Conservation (phyloP, 805 yeast species). For the Dipodascopsis tothii region DNA sequence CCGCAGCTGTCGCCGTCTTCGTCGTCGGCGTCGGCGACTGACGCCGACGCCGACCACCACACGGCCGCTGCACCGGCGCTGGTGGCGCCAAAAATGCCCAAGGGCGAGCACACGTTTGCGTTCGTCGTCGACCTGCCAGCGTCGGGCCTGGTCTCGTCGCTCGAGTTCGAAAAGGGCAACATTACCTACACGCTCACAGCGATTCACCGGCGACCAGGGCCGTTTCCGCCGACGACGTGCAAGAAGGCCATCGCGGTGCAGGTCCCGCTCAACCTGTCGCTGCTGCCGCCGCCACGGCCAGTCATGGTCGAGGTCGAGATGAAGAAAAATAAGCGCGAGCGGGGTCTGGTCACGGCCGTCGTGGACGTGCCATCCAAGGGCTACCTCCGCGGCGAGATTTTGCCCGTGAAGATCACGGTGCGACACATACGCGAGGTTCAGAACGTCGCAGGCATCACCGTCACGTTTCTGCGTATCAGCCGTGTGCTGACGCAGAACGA, state of each 20-base stretch:
- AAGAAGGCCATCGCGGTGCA: constrained; percentile 54
- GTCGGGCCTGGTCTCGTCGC: constrained; percentile 61
- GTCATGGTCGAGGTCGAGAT: constrained; percentile 57
- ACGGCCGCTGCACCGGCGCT: background rate
- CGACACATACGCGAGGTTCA: constrained; percentile 65
- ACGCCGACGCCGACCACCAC: too few species aligned
- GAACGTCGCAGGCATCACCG: constrained; percentile 64
- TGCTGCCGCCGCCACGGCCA: constrained; percentile 58
- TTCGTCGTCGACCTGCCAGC: constrained; percentile 76
- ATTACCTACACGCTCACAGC: constrained; percentile 59
- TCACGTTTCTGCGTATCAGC: constrained; percentile 74
- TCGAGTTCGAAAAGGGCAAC: constrained; percentile 80
- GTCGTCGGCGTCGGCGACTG: background rate
- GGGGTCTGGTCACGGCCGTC: constrained; percentile 34
- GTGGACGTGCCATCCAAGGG: constrained; percentile 57
- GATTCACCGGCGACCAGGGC: constrained; percentile 25
- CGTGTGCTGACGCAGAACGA: constrained; percentile 54
- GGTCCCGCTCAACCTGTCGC: constrained; percentile 67
- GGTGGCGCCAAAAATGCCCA: constrained; percentile 5
- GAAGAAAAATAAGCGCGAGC: constrained; percentile 34
- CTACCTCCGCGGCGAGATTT: constrained; percentile 66
- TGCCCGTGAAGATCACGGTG: constrained; percentile 62
- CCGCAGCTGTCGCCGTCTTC: background rate
- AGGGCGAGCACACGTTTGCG: constrained; percentile 82
- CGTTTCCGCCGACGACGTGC: constrained; percentile 31